Conservation (phyloP, 148 eudicot species). For the Tetragonia tetragonoides region DNA sequence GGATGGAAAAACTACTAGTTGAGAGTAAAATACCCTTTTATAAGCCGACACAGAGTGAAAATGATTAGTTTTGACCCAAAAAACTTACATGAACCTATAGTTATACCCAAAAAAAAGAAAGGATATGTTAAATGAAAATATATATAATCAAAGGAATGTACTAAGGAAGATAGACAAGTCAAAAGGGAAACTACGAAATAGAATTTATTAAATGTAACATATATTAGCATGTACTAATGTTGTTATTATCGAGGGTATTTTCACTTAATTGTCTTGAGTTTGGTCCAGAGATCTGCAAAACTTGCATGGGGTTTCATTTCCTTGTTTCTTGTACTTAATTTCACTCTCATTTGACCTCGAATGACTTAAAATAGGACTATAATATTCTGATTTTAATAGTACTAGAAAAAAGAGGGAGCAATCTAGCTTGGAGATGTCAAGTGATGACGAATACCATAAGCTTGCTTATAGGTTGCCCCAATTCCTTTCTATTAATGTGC, state of each 20-base stretch:
- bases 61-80: too few species aligned
- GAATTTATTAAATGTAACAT: not conserved
- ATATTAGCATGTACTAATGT: conserved; percentile 17
- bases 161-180: not conserved
- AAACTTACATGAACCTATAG: too few species aligned
- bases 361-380: not conserved
- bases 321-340: conserved; percentile 26
- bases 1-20: too few species aligned
- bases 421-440: conserved; percentile 14
- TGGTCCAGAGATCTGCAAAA: conserved; percentile 26
- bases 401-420: not conserved
- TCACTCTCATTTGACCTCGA: conserved; percentile 22
- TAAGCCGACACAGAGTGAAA: too few species aligned
- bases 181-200: not conserved
- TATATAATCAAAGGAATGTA: not conserved
- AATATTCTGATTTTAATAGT: not conserved
- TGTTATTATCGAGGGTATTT: conserved; percentile 16
- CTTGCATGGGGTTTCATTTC: conserved; percentile 29
- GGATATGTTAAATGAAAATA: not conserved
- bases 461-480: not conserved
- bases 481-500: too few species aligned
- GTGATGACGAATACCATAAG: conserved; percentile 6
- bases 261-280: conserved; percentile 3
- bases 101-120: too few species aligned
- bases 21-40: too few species aligned